Percentiles rank a stretch among this genome's conserved stretches.
Evolutionary conservation across 345 rosid genomes (phyloP).

Genomic region (Eucalyptus cloeziana): DNA sequence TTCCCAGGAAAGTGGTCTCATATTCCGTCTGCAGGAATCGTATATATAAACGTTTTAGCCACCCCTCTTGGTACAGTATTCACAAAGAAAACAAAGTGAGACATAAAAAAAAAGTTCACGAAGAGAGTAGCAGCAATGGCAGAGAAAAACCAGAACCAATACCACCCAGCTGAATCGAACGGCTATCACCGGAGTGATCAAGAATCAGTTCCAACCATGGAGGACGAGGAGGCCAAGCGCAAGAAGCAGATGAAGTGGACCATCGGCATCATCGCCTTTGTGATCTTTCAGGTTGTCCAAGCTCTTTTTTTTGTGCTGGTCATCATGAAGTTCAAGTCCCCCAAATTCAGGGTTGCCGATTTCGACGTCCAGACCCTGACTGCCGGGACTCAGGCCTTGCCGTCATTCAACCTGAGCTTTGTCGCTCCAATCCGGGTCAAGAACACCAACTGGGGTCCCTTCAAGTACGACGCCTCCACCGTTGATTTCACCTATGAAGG

Average conservation of each 20-base stretch:
- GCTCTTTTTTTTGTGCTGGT: constrained; percentile 1
- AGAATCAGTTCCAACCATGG: neutral
- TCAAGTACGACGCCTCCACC: neutral
- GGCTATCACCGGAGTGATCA: neutral
- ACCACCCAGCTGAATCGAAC: neutral
- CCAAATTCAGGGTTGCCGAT: constrained; percentile 2
- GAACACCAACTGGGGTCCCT: constrained; percentile 5
- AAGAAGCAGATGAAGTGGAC: constrained; percentile 7
- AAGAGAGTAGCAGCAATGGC: neutral
- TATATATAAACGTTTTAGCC: neutral
- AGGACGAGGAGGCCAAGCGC: neutral
- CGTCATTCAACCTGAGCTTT: neutral
- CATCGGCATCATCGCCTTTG: neutral
- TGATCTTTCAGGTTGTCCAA: constrained; percentile 2
- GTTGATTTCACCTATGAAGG: neutral
- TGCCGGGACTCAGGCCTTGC: neutral
- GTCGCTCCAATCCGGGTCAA: neutral
- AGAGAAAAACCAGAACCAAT: neutral
- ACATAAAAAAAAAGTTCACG: too few relatives aligned
- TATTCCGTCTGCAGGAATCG: neutral
- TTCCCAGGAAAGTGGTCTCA: neutral
- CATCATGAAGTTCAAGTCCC: constrained; percentile 1
- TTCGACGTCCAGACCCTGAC: neutral
- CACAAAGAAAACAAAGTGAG: too few relatives aligned
- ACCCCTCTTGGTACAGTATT: neutral